phyloP scores from a whole-genome alignment of 768 basidiomycete species.

The Strobilomyces dryophilus region DNA sequence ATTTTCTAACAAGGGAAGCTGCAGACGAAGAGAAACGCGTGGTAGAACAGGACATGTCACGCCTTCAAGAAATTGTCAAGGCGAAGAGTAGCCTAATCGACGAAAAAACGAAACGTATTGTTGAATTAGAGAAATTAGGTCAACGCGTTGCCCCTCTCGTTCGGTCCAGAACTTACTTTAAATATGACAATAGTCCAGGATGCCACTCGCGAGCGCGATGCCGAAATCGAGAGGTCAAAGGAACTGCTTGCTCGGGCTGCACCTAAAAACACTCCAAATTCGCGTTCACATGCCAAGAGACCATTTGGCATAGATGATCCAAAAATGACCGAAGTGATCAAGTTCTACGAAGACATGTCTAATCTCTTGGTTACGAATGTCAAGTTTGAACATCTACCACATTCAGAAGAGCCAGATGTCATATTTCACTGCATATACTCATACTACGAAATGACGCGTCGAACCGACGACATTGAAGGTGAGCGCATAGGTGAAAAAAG shows the following conservation, averaged over 20 bases:
- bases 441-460: conserved; percentile 32
- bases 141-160: conserved; percentile 11
- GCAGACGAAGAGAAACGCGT: conserved; percentile 64
- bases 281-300: conserved; percentile 33
- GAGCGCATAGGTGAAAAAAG: conserved; percentile 33
- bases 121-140: conserved; percentile 48
- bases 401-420: conserved; percentile 43
- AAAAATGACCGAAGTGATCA: conserved; percentile 56
- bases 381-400: conserved; percentile 38
- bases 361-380: conserved; percentile 68
- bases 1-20: conserved; percentile 69
- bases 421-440: conserved; percentile 69
- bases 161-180: not conserved
- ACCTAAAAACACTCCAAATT: conserved; percentile 36
- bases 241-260: conserved; percentile 39
- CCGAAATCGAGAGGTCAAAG: conserved; percentile 57
- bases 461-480: conserved; percentile 31
- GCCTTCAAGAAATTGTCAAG: conserved; percentile 41
- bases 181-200: conserved; percentile 41
- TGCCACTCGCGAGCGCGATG: conserved; percentile 50
- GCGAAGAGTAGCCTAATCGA: conserved; percentile 39
- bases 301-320: conserved; percentile 46
- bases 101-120: conserved; percentile 44
- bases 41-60: conserved; percentile 45
- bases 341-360: conserved; percentile 83